Conservation (phyloP, 2,329 filamentous ascomycete species). For the Anthostomella pinea region DNA sequence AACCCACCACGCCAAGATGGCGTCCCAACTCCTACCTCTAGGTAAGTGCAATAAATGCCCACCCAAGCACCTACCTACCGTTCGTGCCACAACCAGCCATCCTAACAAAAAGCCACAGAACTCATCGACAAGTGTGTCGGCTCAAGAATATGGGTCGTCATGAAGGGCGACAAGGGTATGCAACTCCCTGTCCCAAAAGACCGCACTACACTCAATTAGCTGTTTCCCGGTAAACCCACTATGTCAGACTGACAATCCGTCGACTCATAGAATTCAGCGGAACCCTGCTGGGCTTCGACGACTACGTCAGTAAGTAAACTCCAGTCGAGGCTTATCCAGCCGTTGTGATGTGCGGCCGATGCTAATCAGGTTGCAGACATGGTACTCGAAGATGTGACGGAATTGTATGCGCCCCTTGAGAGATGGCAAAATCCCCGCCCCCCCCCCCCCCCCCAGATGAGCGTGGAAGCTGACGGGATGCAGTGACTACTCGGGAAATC, state of each 20-base stretch:
- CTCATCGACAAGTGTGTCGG: conserved; percentile 99
- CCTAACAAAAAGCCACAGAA: conserved; percentile 53
- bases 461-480: conserved; percentile 18
- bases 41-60: conserved; percentile 43
- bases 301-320: conserved; percentile 98
- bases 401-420: no score
- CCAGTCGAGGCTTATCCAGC: no score
- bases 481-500: conserved; percentile 86
- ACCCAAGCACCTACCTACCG: not conserved
- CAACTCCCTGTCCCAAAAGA: no score
- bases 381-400: conserved; percentile 95
- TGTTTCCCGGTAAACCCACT: no score
- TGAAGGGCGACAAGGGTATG: conserved; percentile 97
- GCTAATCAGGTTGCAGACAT: conserved; percentile 63
- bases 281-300: conserved; percentile 91
- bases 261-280: conserved; percentile 95
- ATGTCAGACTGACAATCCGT: no score
- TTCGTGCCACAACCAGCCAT: not conserved
- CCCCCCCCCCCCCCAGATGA: not conserved
- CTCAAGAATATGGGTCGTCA: conserved; percentile 96
- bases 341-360: not conserved
- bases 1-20: conserved; percentile 46
- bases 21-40: conserved; percentile 70
- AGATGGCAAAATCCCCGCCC: conserved; percentile 1
- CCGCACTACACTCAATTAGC: no score